Conservation (phyloP, 2,329 filamentous ascomycete species). For the Ophidiomyces ophidiicola region DNA sequence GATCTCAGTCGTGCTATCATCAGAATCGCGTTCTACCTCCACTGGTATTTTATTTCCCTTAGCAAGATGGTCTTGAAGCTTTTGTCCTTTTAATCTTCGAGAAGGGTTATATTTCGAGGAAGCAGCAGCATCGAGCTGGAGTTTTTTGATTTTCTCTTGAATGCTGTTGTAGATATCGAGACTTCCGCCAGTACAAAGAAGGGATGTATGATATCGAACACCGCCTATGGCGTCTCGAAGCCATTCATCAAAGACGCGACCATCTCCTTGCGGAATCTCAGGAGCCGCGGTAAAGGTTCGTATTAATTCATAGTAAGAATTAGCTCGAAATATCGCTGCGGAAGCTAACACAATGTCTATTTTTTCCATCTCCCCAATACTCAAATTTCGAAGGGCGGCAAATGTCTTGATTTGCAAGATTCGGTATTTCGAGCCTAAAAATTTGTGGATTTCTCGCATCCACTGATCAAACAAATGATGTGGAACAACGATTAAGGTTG, state of each 20-base stretch:
- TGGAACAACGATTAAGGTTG: conserved; percentile 50
- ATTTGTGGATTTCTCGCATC: conserved; percentile 43
- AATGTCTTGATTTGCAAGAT: conserved; percentile 36
- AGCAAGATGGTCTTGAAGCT: conserved; percentile 17
- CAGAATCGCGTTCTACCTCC: neutral
- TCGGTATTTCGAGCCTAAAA: conserved; percentile 33
- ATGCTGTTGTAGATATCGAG: conserved; percentile 24
- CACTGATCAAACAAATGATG: conserved; percentile 46
- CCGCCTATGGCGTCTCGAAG: conserved; percentile 33
- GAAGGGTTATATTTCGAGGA: conserved; percentile 30
- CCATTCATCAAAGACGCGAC: conserved; percentile 45
- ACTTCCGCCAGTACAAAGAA: conserved; percentile 24
- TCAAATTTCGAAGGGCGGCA: conserved; percentile 30
- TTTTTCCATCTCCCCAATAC: conserved; percentile 34
- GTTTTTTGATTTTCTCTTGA: conserved; percentile 20
- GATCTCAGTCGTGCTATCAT: neutral
- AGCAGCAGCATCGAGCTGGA: conserved; percentile 27
- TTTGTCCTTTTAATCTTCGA: conserved; percentile 22
- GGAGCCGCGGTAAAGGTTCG: conserved; percentile 41
- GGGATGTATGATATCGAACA: conserved; percentile 33
- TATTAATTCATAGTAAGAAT: conserved; percentile 39
- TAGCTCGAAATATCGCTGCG: conserved; percentile 38
- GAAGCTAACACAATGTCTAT: conserved; percentile 46
- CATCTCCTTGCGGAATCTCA: conserved; percentile 28
- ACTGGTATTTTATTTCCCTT: conserved; percentile 11